Evolutionary conservation across 2,329 filamentous ascomycete species (phyloP).

Genomic region (Aspergillus pseudonomiae): DNA sequence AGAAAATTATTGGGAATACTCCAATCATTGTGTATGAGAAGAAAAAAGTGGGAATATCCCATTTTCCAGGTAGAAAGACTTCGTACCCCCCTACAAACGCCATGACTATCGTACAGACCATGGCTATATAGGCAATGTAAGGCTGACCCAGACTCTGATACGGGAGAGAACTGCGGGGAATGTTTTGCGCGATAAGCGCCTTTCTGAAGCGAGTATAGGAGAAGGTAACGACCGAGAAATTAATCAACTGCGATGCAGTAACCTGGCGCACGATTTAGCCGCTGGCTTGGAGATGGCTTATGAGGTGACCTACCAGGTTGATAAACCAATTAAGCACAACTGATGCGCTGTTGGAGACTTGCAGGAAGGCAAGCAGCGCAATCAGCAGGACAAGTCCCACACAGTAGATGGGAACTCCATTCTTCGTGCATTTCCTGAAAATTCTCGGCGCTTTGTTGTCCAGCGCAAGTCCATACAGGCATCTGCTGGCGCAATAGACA

Average conservation of each 20-base stretch:
- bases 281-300: background rate
- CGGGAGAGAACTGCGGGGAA: slow-evolving; percentile 68
- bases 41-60: slow-evolving; percentile 71
- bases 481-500: slow-evolving; percentile 69
- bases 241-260: slow-evolving; percentile 75
- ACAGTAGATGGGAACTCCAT: slow-evolving; percentile 74
- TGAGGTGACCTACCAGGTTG: slow-evolving; percentile 52
- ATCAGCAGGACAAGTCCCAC: slow-evolving; percentile 68
- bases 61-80: slow-evolving; percentile 71
- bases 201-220: slow-evolving; percentile 74
- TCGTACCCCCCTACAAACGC: slow-evolving; percentile 75
- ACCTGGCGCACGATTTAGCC: slow-evolving; percentile 42
- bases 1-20: slow-evolving; percentile 69
- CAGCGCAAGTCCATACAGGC: slow-evolving; percentile 68
- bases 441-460: slow-evolving; percentile 72
- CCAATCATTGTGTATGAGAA: slow-evolving; percentile 78
- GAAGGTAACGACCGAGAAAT: slow-evolving; percentile 69
- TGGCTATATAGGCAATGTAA: slow-evolving; percentile 69
- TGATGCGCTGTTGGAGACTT: slow-evolving; percentile 66
- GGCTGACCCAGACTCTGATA: slow-evolving; percentile 72
- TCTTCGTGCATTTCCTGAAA: slow-evolving; percentile 62
- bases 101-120: slow-evolving; percentile 69
- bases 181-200: slow-evolving; percentile 69
- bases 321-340: slow-evolving; percentile 75
- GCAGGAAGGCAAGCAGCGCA: slow-evolving; percentile 72